Base-by-base conservation (phyloP, 2,329 filamentous ascomycete species). In the Geosmithia flava region DNA sequence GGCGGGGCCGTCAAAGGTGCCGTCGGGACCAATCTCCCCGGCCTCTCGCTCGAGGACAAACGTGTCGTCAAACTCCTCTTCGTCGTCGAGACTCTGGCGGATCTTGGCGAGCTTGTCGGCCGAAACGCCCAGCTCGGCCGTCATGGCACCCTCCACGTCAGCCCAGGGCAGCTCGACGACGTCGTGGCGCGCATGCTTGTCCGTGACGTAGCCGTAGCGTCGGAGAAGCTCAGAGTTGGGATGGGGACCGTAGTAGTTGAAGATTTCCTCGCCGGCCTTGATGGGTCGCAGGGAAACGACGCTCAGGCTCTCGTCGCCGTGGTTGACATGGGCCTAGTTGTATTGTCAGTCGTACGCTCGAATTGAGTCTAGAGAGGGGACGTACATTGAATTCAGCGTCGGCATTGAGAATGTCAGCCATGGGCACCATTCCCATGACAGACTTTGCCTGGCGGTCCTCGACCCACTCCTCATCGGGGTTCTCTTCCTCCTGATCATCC, bases 371-470 rank as follows among this genome's bases (percentile, higher is more conserved):
- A 42, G 42, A 23, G 33, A 39, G 10, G 20, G 19, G 16, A 23
- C 72, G 56, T 56, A 84, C 85, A 55, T 95, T 95, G 63, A 93
- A 93, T 53, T 88, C 81, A 4, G 85, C 88, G 61, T 95, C 87
- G 0, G 89, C 87, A 57, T 95, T 95, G 30, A 96, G 72, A 58
- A 95, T 82, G 60, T 95, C 90, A 1, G 89, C 89, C 70, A 96
- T 77, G 1, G 89, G 88, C 0, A 95, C 85, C 87, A 95, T 93
- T 47, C 85, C 89, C 65, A 95, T 87, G 60, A 75, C 66, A 1
- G 70, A 67, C 53, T 71, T 70, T 8, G 69, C 70, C 2, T 81
- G 72, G 46, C 73, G 72, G 49, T 85, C 81, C 49, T 83, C 80
- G 1, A 83, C 72, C 69, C 82, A 84, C 42, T 78, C 80, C 20